phyloP scores from a whole-genome alignment of 208 protist species.

The Entamoeba histolytica region DNA sequence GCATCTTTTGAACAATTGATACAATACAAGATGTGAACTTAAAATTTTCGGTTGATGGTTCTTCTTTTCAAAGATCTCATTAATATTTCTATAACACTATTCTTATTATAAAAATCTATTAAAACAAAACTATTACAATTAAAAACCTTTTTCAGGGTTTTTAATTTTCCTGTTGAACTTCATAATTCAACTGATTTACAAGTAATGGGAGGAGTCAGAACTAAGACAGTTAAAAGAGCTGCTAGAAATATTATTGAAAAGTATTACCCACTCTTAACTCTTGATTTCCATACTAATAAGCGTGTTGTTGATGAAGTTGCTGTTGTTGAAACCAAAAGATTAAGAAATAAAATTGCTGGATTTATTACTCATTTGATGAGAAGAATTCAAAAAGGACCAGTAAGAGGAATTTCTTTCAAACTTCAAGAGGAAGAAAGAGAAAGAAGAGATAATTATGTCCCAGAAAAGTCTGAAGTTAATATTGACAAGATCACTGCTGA shows the following conservation, averaged over 20 bases:
- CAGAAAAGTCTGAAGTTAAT: constrained; percentile 54
- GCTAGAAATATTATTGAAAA: constrained; percentile 94
- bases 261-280: constrained; percentile 89
- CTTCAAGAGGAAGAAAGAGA: constrained; percentile 99
- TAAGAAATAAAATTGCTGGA: constrained; percentile 81
- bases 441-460: constrained; percentile 93
- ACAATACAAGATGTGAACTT: too few species aligned
- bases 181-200: too few species aligned
- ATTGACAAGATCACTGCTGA: background rate
- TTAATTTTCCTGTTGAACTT: too few species aligned
- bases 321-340: constrained; percentile 86
- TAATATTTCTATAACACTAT: too few species aligned
- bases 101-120: too few species aligned
- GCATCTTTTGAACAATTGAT: background rate
- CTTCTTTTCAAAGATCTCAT: too few species aligned
- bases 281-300: constrained; percentile 99
- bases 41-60: too few species aligned
- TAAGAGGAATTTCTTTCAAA: constrained; percentile 98
- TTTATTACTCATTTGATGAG: constrained; percentile 74
- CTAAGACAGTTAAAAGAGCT: constrained; percentile 97
- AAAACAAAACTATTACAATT: too few species aligned
- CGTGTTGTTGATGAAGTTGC: constrained; percentile 64
- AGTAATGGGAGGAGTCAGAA: constrained; percentile 82
- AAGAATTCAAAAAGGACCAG: constrained; percentile 73
- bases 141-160: too few species aligned